Conservation (phyloP, 2,329 filamentous ascomycete species). For the Fusarium brevicatenulatum region DNA sequence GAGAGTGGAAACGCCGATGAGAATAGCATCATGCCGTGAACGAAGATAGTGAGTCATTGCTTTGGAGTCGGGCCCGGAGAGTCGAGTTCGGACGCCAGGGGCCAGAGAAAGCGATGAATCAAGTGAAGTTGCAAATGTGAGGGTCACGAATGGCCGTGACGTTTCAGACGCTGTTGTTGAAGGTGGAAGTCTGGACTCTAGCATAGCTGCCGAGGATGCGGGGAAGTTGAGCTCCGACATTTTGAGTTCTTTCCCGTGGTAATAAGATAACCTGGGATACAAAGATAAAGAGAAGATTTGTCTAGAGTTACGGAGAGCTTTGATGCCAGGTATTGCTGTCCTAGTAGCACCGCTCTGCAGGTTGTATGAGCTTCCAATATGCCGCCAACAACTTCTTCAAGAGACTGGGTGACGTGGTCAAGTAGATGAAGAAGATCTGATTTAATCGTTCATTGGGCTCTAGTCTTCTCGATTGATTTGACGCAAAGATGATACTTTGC, state of each 20-base stretch:
- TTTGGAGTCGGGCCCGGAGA: constrained; percentile 87
- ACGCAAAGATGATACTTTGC: too few relatives aligned
- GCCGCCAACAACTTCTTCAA: constrained; percentile 24
- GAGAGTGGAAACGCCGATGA: constrained; percentile 86
- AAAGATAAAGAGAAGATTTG: neutral
- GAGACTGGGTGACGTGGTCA: neutral
- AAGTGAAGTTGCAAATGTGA: constrained; percentile 92
- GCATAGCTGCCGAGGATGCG: constrained; percentile 44
- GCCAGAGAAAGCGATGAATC: constrained; percentile 81
- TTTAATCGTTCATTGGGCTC: neutral
- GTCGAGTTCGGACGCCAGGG: constrained; percentile 80
- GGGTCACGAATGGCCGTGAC: constrained; percentile 68
- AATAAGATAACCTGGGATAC: too few relatives aligned
- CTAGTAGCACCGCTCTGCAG: neutral
- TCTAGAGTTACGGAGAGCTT: neutral
- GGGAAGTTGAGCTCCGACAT: constrained; percentile 53
- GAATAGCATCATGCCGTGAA: constrained; percentile 82
- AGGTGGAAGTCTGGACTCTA: constrained; percentile 50
- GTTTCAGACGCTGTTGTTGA: neutral
- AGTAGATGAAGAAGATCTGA: neutral
- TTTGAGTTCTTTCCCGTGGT: neutral
- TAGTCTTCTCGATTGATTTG: neutral
- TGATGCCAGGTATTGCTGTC: neutral
- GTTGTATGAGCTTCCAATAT: constrained; percentile 16
- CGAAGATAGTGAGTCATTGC: constrained; percentile 94